Percentiles rank a stretch among this genome's conserved stretches.
Evolutionary conservation across 352 stramenopile species (phyloP).

Genomic region (Aphanomyces invadans): DNA sequence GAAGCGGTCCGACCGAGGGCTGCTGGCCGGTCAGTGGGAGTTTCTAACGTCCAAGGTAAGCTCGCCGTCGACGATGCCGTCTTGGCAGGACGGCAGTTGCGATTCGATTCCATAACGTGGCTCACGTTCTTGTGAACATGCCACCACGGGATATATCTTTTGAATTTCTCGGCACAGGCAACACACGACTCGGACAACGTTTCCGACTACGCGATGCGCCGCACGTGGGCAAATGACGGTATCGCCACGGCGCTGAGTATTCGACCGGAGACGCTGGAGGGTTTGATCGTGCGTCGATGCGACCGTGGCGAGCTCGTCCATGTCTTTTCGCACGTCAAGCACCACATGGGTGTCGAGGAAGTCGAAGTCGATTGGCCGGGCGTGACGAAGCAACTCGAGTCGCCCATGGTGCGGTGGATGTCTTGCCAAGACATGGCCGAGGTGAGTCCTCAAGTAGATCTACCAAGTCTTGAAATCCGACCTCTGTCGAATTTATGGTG

Average conservation of each 20-base stretch:
- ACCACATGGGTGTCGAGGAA: slow-evolving; percentile 86
- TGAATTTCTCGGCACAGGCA: too few species aligned
- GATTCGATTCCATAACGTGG: too few species aligned
- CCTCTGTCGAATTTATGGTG: too few species aligned
- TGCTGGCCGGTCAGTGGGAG: slow-evolving; percentile 84
- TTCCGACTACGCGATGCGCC: slow-evolving; percentile 50
- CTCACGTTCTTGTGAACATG: slow-evolving; percentile 31
- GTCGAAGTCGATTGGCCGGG: slow-evolving; percentile 41
- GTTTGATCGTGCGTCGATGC: slow-evolving; percentile 30
- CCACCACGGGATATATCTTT: too few species aligned
- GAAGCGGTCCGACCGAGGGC: slow-evolving; percentile 54
- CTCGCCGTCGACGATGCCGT: neutral
- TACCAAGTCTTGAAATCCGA: too few species aligned
- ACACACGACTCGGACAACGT: slow-evolving; percentile 49
- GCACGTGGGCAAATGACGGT: slow-evolving; percentile 41
- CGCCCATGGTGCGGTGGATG: slow-evolving; percentile 55
- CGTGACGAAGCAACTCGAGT: slow-evolving; percentile 18
- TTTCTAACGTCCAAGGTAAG: slow-evolving; percentile 73
- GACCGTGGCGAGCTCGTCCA: slow-evolving; percentile 72
- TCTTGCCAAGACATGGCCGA: slow-evolving; percentile 61
- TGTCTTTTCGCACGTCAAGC: slow-evolving; percentile 88
- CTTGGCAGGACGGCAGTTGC: too few species aligned
- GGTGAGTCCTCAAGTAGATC: neutral
- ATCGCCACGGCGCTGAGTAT: slow-evolving; percentile 37
- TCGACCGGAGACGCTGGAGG: slow-evolving; percentile 6